Evolutionary conservation across 352 stramenopile species (phyloP), one percentile per base, ranked within the genome.

Genomic region (Globisporangium cystogenes): DNA sequence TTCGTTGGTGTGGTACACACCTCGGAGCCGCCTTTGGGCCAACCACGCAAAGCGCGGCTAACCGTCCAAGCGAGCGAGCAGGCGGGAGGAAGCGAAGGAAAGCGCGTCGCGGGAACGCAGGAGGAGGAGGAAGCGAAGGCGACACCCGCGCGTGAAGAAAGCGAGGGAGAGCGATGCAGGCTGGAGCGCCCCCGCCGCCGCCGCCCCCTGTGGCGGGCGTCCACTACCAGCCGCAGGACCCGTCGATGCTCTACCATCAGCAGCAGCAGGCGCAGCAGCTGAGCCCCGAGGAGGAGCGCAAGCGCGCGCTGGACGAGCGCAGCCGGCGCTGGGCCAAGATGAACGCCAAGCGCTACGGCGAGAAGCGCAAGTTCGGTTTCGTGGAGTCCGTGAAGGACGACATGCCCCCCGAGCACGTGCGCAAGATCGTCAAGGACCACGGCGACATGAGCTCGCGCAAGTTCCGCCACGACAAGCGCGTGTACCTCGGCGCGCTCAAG

Each of bases 361-460:
- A 96, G 59, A 97, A 97, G 70, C 82, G 87, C 60, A 96, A 95
- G 67, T 97, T 96, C 67, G 90, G 88, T 67, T 96, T 92, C 53
- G 94, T 98, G 49, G 90, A 97, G 72, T 90, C 80, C 35, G 81
- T 92, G 14, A 93, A 95, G 52, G 85, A 95, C 70, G 86, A 95
- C 56, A 95, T 97, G 84, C 90, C 89, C 6, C 70, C 96, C 0
- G 97, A 99, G 80, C 97, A 99, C 66, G 83, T 99, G 47, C 95
- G 97, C 46, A 99, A 99, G 76, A 99, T 99, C 60, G 81, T 99
- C 43, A 97, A 98, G 49, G 97, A 99, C 81, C 97, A 99, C 70
- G 97, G 97, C 23, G 97, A 99, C 69, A 99, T 99, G 97, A 98
- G 93, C 54, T 98, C 91, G 48, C 99, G 99, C 76, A 99, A 99